phyloP scores from a whole-genome alignment of 768 basidiomycete genomes.

The Cystobasidium ongulense region DNA sequence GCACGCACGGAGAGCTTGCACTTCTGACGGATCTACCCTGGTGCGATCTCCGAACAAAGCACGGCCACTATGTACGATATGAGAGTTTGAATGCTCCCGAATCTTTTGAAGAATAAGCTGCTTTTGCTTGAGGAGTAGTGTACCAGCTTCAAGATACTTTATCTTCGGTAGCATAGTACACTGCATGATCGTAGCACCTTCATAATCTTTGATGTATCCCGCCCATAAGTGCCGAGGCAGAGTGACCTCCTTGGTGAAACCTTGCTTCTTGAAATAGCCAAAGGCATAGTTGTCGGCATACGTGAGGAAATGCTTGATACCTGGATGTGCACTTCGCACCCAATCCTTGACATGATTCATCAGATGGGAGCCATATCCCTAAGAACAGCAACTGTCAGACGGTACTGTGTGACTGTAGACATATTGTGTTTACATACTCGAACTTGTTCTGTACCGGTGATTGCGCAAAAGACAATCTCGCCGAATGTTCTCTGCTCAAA shows the following conservation, averaged over 20 bases:
- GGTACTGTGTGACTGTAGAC: not conserved
- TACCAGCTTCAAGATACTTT: constrained; percentile 73
- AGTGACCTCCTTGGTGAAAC: constrained; percentile 93
- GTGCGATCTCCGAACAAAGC: constrained; percentile 43
- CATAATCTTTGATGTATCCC: constrained; percentile 99
- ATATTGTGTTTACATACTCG: constrained; percentile 56
- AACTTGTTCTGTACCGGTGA: constrained; percentile 90
- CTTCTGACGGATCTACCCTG: constrained; percentile 59
- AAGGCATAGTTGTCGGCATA: constrained; percentile 99
- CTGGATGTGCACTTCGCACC: constrained; percentile 59
- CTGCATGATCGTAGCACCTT: constrained; percentile 98
- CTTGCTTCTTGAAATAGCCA: constrained; percentile 98
- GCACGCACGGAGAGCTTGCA: constrained; percentile 74
- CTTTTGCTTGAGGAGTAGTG: constrained; percentile 68
- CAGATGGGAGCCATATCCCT: constrained; percentile 78
- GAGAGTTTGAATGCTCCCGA: constrained; percentile 72
- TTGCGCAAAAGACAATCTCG: constrained; percentile 98
- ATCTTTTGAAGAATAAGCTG: constrained; percentile 78
- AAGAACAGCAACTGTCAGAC: not conserved
- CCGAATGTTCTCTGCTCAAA: constrained; percentile 91
- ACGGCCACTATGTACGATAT: constrained; percentile 72
- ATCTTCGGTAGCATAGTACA: constrained; percentile 90
- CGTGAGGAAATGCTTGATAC: constrained; percentile 59
- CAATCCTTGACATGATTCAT: constrained; percentile 51
- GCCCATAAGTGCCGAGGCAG: constrained; percentile 89